Percentiles rank a stretch among this genome's conserved stretches.
Evolutionary conservation across 768 basidiomycete genomes (phyloP).

Genomic region (Calocybe cyanea): DNA sequence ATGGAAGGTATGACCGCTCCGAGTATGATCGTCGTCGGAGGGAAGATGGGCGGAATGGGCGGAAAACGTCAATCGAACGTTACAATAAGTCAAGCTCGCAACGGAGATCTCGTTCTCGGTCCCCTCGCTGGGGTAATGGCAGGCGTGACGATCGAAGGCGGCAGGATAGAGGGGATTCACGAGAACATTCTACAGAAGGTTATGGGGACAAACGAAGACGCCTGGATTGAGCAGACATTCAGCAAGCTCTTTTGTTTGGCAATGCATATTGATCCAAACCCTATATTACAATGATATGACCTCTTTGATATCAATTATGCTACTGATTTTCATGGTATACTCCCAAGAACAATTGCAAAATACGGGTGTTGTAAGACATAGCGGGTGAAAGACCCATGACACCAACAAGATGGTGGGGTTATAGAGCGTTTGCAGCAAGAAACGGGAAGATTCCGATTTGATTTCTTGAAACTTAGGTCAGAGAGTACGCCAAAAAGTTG

Average conservation of each 20-base stretch:
- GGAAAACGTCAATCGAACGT: slow-evolving; percentile 17
- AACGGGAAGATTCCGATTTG: too few species aligned
- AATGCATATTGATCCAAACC: background rate
- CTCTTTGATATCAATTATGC: too few species aligned
- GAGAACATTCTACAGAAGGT: slow-evolving; percentile 26
- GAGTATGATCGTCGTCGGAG: slow-evolving; percentile 4
- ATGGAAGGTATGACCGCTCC: slow-evolving; percentile 17
- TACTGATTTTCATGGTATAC: too few species aligned
- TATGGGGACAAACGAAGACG: slow-evolving; percentile 54
- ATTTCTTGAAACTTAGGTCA: too few species aligned
- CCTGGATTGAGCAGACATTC: slow-evolving; percentile 49
- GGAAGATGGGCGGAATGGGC: slow-evolving; percentile 5
- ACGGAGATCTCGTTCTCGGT: slow-evolving; percentile 24
- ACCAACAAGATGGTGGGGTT: too few species aligned
- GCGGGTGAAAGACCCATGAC: too few species aligned
- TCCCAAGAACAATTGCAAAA: too few species aligned
- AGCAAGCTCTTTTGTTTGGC: background rate
- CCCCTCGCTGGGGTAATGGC: slow-evolving; percentile 21
- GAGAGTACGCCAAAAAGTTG: too few species aligned
- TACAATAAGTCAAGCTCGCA: slow-evolving; percentile 23
- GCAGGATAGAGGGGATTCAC: slow-evolving; percentile 26
- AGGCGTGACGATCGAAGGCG: slow-evolving; percentile 18
- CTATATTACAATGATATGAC: background rate
- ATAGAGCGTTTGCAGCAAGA: too few species aligned
- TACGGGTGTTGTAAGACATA: too few species aligned